Conservation (phyloP, 306 rosid genomes). For the Citrullus amarus region DNA sequence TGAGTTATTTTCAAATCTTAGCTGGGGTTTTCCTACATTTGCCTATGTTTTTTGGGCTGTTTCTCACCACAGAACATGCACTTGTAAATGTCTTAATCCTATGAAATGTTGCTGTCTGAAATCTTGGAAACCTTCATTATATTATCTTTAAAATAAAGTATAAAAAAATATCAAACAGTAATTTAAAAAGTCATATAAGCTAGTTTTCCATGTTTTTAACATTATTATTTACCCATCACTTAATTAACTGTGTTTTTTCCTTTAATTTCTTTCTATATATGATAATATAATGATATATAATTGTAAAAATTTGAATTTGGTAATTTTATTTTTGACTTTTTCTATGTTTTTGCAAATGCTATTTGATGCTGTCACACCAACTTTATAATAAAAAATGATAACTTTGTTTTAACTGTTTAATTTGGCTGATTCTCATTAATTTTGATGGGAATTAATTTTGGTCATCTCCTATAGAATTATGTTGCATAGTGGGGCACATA, state of each 20-base stretch:
- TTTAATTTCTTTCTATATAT: neutral
- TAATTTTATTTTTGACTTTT: neutral
- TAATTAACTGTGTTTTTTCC: too few relatives aligned
- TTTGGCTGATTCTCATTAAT: neutral
- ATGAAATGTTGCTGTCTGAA: constrained; percentile 3
- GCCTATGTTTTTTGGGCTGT: neutral
- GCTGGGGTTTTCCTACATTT: neutral
- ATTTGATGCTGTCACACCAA: neutral
- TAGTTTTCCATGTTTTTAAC: neutral
- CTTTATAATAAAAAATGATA: neutral
- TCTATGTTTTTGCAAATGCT: neutral
- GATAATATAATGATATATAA: too few relatives aligned
- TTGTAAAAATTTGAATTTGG: neutral
- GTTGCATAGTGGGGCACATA: constrained; percentile 1
- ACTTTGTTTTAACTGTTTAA: neutral
- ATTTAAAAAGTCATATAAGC: neutral
- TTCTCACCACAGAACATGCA: constrained; percentile 6
- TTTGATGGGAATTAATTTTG: neutral
- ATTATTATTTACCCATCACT: neutral
- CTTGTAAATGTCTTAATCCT: neutral
- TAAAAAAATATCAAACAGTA: neutral
- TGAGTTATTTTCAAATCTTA: neutral
- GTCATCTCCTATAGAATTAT: neutral
- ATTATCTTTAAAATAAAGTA: neutral
- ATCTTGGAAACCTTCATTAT: neutral